These are phyloP conservation scores for Psilocybe azurescens DNA, from an alignment of 768 basidiomycete genomes.

Conservation along the genomic window DNA sequence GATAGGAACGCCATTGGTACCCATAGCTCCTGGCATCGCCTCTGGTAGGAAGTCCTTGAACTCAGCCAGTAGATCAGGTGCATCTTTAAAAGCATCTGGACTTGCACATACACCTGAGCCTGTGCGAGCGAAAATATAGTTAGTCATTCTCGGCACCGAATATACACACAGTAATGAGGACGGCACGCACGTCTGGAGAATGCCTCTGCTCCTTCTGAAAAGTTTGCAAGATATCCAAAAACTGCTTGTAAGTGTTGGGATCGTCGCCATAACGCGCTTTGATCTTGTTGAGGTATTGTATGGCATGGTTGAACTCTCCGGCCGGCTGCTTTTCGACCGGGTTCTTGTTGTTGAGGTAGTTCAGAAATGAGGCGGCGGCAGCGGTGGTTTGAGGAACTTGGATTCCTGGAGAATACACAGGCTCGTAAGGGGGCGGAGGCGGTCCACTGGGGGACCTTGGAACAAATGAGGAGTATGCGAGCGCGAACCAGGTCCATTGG, in stretches of 20 bases:
- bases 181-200: conserved; percentile 59
- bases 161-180: conserved; percentile 14
- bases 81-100: conserved; percentile 79
- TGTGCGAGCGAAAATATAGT: conserved; percentile 27
- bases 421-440: conserved; percentile 42
- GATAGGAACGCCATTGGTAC: conserved; percentile 48
- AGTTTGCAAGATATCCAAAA: conserved; percentile 85
- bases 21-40: conserved; percentile 48
- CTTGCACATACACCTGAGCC: conserved; percentile 83
- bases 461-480: conserved; percentile 60
- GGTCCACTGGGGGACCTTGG: conserved; percentile 34
- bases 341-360: conserved; percentile 55
- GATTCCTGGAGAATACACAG: conserved; percentile 51
- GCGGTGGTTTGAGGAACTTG: conserved; percentile 56
- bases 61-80: conserved; percentile 78
- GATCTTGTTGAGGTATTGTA: conserved; percentile 98
- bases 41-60: conserved; percentile 86
- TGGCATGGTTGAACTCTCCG: conserved; percentile 91
- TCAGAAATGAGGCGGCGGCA: conserved; percentile 71
- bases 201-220: conserved; percentile 86
- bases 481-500: conserved; percentile 50
- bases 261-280: conserved; percentile 90
- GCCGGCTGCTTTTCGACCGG: conserved; percentile 56
- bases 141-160: conserved; percentile 4
- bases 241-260: conserved; percentile 91